Evolutionary conservation across 2,329 filamentous ascomycete genomes (phyloP), one percentile per base, ranked within the genome.

Genomic region (Aphanocladium album): DNA sequence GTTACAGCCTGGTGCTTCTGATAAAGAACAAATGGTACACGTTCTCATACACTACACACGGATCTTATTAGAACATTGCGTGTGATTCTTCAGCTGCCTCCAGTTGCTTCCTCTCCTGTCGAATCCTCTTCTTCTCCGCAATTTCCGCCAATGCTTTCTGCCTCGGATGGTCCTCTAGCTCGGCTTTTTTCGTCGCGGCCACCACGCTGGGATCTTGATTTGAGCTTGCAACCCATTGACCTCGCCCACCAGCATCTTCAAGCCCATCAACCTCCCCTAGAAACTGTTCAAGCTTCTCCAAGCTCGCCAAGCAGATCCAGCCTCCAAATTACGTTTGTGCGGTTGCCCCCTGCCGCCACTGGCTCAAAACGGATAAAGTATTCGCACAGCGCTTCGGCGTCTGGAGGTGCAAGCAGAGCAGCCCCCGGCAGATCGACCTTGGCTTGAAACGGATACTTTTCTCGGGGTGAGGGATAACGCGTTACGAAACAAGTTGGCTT

Each of bases 281-380:
- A n/a, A 60, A 60, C 2, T 17, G 11, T 21, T 54, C 43, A 7
- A 60, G 58, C 30, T 49, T 50, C 30, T 60, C 41, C 17, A 55
- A 21, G 33, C 58, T 60, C 8, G 58, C 50, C 50, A 55, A 43
- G 50, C 58, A 55, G 19, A 60, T 43, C 58, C 58, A 60, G 9
- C 57, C 49, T n/a, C 57, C 50, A 41, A 60, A 60, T n/a, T 41
- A 30, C 30, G n/a, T 39, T 25, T 21, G 50, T 27, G 1, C 21
- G 19, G 17, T 49, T 54, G 41, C 39, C n/a, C 21, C 57, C 57
- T 19, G 50, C 50, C 17, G 58, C 58, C 30, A 60, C 50, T 14
- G 50, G 50, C 30, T 41, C 17, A n/a, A 55, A 60, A 17, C 33
- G 21, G 3, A 50, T 30, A 60, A 60, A 60, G 17, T 60, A 55